Percentiles rank a stretch among this genome's conserved stretches.
Conservation (phyloP, 1,139 yeast genomes). For the Yamadazyma diddensiae region DNA sequence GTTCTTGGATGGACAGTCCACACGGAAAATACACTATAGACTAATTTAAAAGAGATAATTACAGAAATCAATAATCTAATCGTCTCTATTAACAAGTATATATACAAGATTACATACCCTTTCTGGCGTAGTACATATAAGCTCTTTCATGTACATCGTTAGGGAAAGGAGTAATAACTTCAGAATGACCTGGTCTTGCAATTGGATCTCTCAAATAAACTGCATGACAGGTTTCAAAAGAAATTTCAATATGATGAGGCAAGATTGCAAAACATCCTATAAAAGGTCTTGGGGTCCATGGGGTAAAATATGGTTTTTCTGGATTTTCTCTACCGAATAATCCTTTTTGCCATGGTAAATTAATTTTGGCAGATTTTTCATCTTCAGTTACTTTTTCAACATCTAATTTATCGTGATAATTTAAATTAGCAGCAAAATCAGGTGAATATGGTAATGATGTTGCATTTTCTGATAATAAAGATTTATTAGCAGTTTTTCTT, state of each 20-base stretch:
- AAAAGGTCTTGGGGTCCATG: constrained; percentile 95
- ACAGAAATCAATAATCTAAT: too few species aligned
- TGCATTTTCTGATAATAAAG: constrained; percentile 27
- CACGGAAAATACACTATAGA: too few species aligned
- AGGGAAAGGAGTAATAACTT: constrained; percentile 88
- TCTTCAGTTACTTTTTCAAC: constrained; percentile 57
- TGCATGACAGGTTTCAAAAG: constrained; percentile 91
- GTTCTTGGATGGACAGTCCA: too few species aligned
- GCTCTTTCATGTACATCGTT: constrained; percentile 88
- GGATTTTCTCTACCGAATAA: constrained; percentile 80
- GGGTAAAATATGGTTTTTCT: constrained; percentile 82
- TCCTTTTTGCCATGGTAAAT: constrained; percentile 73
- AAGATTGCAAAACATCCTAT: constrained; percentile 88
- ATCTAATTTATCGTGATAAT: constrained; percentile 45
- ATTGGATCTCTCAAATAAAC: constrained; percentile 94
- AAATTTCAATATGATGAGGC: constrained; percentile 88
- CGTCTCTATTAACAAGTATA: constrained; percentile 1
- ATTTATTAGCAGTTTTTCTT: constrained; percentile 32
- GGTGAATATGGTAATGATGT: constrained; percentile 46
- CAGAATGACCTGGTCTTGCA: constrained; percentile 96
- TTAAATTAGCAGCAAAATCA: constrained; percentile 55
- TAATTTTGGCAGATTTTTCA: constrained; percentile 46
- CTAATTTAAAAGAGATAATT: too few species aligned
- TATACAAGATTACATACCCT: constrained; percentile 49
- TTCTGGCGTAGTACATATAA: constrained; percentile 88